phyloP scores from a whole-genome alignment of 2,329 filamentous ascomycete genomes.

The Hawksworthiomyces lignivorus region DNA sequence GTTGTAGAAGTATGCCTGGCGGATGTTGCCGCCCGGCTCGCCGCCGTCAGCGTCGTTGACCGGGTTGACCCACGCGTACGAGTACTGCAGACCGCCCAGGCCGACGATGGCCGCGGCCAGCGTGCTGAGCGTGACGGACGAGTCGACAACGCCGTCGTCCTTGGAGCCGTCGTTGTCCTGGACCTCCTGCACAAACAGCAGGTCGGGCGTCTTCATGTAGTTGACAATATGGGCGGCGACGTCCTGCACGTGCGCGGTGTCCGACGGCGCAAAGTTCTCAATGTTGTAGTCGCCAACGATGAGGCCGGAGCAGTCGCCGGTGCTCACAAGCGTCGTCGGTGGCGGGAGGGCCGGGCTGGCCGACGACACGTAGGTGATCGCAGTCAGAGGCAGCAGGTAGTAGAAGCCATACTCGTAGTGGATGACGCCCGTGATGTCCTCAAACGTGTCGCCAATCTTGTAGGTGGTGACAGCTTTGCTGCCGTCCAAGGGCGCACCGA shows the following conservation, averaged over 20 bases:
- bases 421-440: slow-evolving; percentile 62
- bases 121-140: slow-evolving; percentile 51
- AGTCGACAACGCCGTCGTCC: slow-evolving; percentile 49
- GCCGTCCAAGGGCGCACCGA: slow-evolving; percentile 59
- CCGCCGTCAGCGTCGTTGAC: slow-evolving; percentile 56
- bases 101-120: slow-evolving; percentile 45
- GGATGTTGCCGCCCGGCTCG: slow-evolving; percentile 63
- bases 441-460: slow-evolving; percentile 57
- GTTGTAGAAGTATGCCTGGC: slow-evolving; percentile 62
- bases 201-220: slow-evolving; percentile 54
- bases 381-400: slow-evolving; percentile 56
- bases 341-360: slow-evolving; percentile 38
- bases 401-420: slow-evolving; percentile 62
- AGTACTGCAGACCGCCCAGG: slow-evolving; percentile 45
- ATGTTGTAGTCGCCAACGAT: slow-evolving; percentile 63
- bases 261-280: slow-evolving; percentile 54
- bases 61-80: slow-evolving; percentile 52
- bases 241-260: slow-evolving; percentile 43
- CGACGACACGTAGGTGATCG: slow-evolving; percentile 38
- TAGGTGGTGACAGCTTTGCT: slow-evolving; percentile 49
- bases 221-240: slow-evolving; percentile 59
- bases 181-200: slow-evolving; percentile 63
- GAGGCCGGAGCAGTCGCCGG: slow-evolving; percentile 50
- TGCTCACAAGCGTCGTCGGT: slow-evolving; percentile 44
- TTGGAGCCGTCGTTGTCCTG: slow-evolving; percentile 58